phyloP scores from a whole-genome alignment of 805 yeast species.

The Candida awuae region DNA sequence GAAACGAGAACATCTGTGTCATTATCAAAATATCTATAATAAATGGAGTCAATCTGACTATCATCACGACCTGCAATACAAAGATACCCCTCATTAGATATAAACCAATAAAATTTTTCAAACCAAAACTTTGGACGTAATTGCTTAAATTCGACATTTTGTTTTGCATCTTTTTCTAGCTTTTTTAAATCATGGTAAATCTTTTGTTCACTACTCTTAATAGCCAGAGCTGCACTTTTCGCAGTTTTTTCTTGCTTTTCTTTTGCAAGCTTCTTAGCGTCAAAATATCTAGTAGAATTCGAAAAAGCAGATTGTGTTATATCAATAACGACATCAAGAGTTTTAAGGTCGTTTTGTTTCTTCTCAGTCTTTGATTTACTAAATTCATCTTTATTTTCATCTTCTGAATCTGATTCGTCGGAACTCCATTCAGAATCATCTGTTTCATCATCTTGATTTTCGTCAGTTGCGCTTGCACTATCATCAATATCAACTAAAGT shows the following conservation, averaged over 20 bases:
- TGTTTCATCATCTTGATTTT: slow-evolving; percentile 23
- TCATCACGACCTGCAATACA: slow-evolving; percentile 83
- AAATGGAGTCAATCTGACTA: slow-evolving; percentile 70
- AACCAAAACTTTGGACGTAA: slow-evolving; percentile 78
- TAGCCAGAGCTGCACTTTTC: slow-evolving; percentile 65
- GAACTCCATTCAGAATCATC: slow-evolving; percentile 17
- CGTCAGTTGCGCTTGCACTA: slow-evolving; percentile 30
- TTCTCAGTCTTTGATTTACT: slow-evolving; percentile 3
- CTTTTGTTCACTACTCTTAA: slow-evolving; percentile 73
- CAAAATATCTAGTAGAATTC: slow-evolving; percentile 77
- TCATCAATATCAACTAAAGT: slow-evolving; percentile 41
- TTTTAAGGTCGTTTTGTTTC: slow-evolving; percentile 15
- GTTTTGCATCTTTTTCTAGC: slow-evolving; percentile 49
- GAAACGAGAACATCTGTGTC: slow-evolving; percentile 65
- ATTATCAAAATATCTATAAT: slow-evolving; percentile 62
- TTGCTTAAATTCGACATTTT: slow-evolving; percentile 40
- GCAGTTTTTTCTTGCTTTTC: slow-evolving; percentile 77
- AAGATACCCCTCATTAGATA: slow-evolving; percentile 82
- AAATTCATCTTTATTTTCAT: slow-evolving; percentile 20
- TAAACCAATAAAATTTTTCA: slow-evolving; percentile 91
- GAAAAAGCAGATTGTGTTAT: slow-evolving; percentile 73
- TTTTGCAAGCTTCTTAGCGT: slow-evolving; percentile 63
- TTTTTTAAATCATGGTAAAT: slow-evolving; percentile 65
- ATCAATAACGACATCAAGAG: slow-evolving; percentile 55
- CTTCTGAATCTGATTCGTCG: slow-evolving; percentile 27